phyloP scores from a whole-genome alignment of 768 basidiomycete species.

The Lentinus tigrinus region DNA sequence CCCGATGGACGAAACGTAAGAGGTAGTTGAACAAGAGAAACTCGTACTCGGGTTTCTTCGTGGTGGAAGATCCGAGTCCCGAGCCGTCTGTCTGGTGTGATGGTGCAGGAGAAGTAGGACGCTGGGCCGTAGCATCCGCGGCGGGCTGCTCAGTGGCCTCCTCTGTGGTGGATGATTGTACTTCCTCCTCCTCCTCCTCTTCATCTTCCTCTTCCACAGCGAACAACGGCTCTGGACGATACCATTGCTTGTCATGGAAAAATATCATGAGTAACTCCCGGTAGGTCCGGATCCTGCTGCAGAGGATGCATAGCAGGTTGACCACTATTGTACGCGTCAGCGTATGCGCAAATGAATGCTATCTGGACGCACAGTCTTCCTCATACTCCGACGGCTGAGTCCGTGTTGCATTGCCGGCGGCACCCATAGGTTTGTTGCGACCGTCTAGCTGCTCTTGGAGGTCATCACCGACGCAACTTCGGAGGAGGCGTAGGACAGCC shows the following conservation, averaged over 20 bases:
- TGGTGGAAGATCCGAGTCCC: conserved; percentile 37
- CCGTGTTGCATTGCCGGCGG: conserved; percentile 68
- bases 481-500: conserved; percentile 79
- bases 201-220: conserved; percentile 77
- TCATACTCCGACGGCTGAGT: conserved; percentile 86
- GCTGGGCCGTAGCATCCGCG: conserved; percentile 10
- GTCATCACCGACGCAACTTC: conserved; percentile 91
- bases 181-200: conserved; percentile 54
- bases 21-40: conserved; percentile 95
- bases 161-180: conserved; percentile 24
- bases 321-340: conserved; percentile 57
- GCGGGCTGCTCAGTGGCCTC: conserved; percentile 8
- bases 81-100: conserved; percentile 60
- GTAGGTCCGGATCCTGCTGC: conserved; percentile 87
- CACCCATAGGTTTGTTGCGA: conserved; percentile 73
- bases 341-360: background rate
- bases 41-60: conserved; percentile 85
- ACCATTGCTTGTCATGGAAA: conserved; percentile 93
- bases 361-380: conserved; percentile 67
- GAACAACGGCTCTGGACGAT: conserved; percentile 72
- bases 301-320: conserved; percentile 86
- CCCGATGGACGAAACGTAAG: conserved; percentile 90
- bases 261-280: conserved; percentile 94
- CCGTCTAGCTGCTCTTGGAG: conserved; percentile 86
- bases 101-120: conserved; percentile 55